Base-by-base conservation (phyloP, 1,139 yeast species). In the Lodderomyces metapsilosis region DNA sequence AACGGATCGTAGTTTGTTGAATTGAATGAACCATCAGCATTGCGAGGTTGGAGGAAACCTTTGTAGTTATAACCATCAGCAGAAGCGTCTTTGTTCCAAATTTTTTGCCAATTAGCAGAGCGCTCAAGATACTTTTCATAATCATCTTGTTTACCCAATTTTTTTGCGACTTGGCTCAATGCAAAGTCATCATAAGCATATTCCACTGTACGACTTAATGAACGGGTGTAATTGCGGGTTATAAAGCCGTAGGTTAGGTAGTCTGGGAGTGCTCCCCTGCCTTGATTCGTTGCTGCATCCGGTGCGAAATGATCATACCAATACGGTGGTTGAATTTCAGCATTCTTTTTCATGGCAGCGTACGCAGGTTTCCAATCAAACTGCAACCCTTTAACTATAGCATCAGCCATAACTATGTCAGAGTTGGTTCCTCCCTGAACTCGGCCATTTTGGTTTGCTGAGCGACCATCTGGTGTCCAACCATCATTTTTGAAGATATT, bases 401-500 rank as follows among this genome's bases (percentile, higher is more conserved):
- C 72, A 50, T 68, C 74, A 6, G 71, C 70, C 43, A 68, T 52
- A n/a, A 66, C 58, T 20, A 66, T 63, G 45, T 68, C 74, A 1
- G 71, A 64, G 43, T 67, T 64, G 33, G 67, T 57, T 0, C 73
- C 73, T 22, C 73, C 74, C 46, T 67, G 72, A 4, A 71, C 66
- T 30, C 64, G 52, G 9, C 72, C 72, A 39, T 65, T 63, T 44
- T 67, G 67, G 43, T 64, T 63, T 11, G 69, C 68, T 39, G 66
- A 56, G 32, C 73, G 52, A 5, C 66, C 71, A 48, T 68, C 73
- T 1, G 73, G 73, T 43, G 68, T 60, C 45, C 53, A 68, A 2
- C 71, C 71, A 23, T 64, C 71, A 42, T 61, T 48, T 39, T 57
- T 51, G 48, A 61, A 66, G 15, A 58, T 62, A 24, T 62, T 61